Base-by-base conservation (phyloP, 1,284 basidiomycete genomes). In the Cutaneotrichosporon dermatis region DNA sequence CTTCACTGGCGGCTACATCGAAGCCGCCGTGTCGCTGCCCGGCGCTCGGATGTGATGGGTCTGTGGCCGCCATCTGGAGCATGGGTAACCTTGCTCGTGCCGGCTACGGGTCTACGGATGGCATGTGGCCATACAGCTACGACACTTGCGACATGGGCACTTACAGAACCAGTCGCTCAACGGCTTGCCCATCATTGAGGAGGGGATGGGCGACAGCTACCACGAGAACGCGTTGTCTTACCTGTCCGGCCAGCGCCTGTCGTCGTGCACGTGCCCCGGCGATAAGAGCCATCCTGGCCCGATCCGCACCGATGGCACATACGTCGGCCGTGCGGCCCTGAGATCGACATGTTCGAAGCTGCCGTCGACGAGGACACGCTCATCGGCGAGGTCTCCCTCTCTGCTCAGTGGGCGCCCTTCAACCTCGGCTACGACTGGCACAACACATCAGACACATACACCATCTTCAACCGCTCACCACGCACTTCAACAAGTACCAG, bases 1-100 rank as follows among this genome's bases (percentile, higher is more conserved):
- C 79, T 97, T 95, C 77, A 95, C 88, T 4, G 94, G 74, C 9
- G 73, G 92, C 1, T 92, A 92, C 72, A 82, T 97, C 58, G 91
- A 94, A 73, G 69, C 67, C 12, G 69, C 83, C 12, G 75, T 94
- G 16, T 90, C 87, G 69, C 79, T 96, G 65, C 92, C 92, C n/a
- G 92, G 92, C 2, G 79, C n/a, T 80, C 83, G 4, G 70, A 79
- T 49, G 81, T 85, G 4, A 83, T 87, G n/a, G 92, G 92, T 10
- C 82, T 85, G 40, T 77, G 88, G 88, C 71, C 83, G 65, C 86
- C 9, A 70, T 78, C 4, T 81, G 80, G 80, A 74, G 76, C 1
- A 73, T 80, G 69, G 80, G 80, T 33, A 77, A 81, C 66, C 66
- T 82, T 51, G 81, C 79, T 37, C 61, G 82, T 59, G 79, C 81